Evolutionary conservation across 1,139 yeast species (phyloP).

Genomic region (Taphrina confusa): DNA sequence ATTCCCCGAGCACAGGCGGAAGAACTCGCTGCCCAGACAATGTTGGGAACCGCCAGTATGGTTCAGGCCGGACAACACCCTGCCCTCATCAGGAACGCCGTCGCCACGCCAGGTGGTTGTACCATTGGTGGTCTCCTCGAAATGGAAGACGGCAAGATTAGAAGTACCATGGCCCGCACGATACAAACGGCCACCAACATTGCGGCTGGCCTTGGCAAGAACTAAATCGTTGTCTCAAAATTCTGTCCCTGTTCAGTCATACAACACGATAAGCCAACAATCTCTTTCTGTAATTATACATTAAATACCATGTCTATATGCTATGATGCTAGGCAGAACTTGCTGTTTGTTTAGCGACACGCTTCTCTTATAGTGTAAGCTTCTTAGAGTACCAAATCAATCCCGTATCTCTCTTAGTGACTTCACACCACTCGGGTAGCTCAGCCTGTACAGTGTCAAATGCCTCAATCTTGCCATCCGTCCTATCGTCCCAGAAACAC

Average conservation of each 20-base stretch:
- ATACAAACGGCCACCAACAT: constrained; percentile 87
- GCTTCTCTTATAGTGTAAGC: constrained; percentile 10
- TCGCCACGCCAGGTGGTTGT: constrained; percentile 98
- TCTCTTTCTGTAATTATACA: constrained; percentile 5
- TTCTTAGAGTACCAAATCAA: constrained; percentile 24
- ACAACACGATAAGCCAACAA: no score
- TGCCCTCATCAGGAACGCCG: constrained; percentile 81
- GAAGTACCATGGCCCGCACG: constrained; percentile 83
- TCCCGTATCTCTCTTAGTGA: constrained; percentile 34
- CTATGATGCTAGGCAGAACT: no score
- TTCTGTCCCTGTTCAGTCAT: no score
- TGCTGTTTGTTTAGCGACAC: no score
- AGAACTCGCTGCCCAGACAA: constrained; percentile 84
- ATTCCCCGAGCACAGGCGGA: constrained; percentile 81
- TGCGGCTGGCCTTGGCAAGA: constrained; percentile 70
- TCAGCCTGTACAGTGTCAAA: constrained; percentile 30
- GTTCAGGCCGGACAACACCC: constrained; percentile 67
- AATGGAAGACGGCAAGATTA: constrained; percentile 88
- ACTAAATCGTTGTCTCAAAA: neutral
- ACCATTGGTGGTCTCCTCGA: constrained; percentile 93
- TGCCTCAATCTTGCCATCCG: constrained; percentile 33
- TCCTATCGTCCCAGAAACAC: constrained; percentile 36
- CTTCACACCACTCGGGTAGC: constrained; percentile 33
- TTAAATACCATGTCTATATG: constrained; percentile 2
- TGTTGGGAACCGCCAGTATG: constrained; percentile 97